Percentiles rank a stretch among this genome's conserved stretches.
phyloP scores from a whole-genome alignment of 2,329 filamentous ascomycete species.

The Penicillium janthinellum region DNA sequence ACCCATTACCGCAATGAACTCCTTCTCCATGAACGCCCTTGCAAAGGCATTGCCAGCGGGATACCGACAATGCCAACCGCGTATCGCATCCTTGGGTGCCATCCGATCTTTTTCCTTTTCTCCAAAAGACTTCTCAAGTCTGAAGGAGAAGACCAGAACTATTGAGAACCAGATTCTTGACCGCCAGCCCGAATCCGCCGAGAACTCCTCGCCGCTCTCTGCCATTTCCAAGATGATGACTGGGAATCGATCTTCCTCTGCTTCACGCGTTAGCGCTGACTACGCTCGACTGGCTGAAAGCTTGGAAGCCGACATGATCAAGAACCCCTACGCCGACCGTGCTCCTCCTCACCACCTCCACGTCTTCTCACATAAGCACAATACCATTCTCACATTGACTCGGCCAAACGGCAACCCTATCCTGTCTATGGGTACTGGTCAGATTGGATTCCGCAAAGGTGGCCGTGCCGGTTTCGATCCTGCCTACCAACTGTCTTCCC shows the following conservation, averaged over 20 bases:
- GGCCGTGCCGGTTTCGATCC: conserved; percentile 84
- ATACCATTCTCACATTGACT: conserved; percentile 89
- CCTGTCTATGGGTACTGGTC: conserved; percentile 77
- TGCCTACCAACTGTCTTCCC: conserved; percentile 84
- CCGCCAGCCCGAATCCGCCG: conserved; percentile 19
- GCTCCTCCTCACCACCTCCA: conserved; percentile 76
- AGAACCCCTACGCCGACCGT: conserved; percentile 39
- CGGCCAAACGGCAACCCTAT: conserved; percentile 78
- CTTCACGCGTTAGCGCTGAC: conserved; percentile 28
- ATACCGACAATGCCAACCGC: conserved; percentile 32
- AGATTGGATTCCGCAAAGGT: conserved; percentile 87
- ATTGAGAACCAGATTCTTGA: conserved; percentile 35
- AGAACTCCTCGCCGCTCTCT: conserved; percentile 29
- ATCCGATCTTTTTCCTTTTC: conserved; percentile 40
- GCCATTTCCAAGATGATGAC: conserved; percentile 37
- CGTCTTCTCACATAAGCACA: conserved; percentile 86
- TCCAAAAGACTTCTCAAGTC: conserved; percentile 21
- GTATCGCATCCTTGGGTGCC: conserved; percentile 23
- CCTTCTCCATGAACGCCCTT: conserved; percentile 35
- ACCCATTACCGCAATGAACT: conserved; percentile 33
- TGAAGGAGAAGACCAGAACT: conserved; percentile 23
- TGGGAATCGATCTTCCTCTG: conserved; percentile 23
- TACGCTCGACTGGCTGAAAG: conserved; percentile 37
- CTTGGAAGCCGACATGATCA: conserved; percentile 39
- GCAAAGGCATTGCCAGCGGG: conserved; percentile 36